Base-by-base conservation (phyloP, 352 stramenopile genomes). In the Globisporangium canariense region DNA sequence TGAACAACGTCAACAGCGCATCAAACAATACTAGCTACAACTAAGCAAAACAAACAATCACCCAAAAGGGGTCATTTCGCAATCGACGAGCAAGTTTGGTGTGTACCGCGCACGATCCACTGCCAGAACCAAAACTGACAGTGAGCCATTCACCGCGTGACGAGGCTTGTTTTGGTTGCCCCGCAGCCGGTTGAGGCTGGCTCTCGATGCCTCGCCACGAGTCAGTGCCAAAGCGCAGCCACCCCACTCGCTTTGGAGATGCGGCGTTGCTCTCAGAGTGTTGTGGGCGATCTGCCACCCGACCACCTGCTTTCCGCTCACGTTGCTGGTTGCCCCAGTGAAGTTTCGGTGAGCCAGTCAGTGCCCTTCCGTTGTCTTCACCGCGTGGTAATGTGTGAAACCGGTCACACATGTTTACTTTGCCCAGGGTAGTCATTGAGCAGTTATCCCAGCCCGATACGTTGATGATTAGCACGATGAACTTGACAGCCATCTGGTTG, bases 11-110 rank as follows among this genome's bases (percentile, higher is more conserved):
- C 28, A 50, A 5, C 13, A 51, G 49, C 34, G 43, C 50, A 25
- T 32, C 34, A 4, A 58, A 36, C 9, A 58, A 20, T 20, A 22
- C 40, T 40, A 62, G 50, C 53, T 60, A 58, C 61, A 60, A 60
- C 52, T 61, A 64, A 64, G 25, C 3, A 43, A 38, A 38, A 9
- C 8, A 25, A 25, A 25, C n/a, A 53, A 34, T 14, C 20, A 32
- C 32, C 30, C 30, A 54, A 25, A 25, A 54, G 49, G 49, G 38
- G 9, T 45, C 2, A 45, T 45, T 45, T 45, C 38, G 8, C 38
- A 45, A 45, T 41, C 36, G 36, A 41, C 10, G 36, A 11, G 38
- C 32, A 38, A 38, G 32, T 9, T 38, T 38, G 4, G 32, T 38
- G 32, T 38, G 22, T 25, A 25, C 22, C 22, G 22, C 22, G 22